These are phyloP conservation scores for Chrysoporthe deuterocubensis DNA, from an alignment of 2,329 filamentous ascomycete genomes.

Conservation along the genomic window DNA sequence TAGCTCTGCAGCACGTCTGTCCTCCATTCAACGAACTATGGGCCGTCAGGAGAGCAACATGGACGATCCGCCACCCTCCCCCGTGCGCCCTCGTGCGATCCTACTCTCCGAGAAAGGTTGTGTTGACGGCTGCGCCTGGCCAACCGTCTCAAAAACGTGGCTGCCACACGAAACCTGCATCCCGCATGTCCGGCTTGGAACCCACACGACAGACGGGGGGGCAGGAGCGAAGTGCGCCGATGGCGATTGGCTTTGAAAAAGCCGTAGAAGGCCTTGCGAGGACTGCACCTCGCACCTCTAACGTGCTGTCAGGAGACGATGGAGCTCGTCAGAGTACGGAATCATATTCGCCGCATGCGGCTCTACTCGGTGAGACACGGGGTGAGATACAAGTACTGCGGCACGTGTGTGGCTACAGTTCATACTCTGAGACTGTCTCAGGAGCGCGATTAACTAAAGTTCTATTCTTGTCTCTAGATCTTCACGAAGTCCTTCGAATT, in stretches of 20 bases:
- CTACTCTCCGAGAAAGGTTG: background rate
- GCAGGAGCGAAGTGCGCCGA: background rate
- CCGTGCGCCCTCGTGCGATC: background rate
- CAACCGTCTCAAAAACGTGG: background rate
- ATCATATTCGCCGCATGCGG: slow-evolving; percentile 1
- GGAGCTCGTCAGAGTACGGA: background rate
- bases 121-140: background rate
- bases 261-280: background rate
- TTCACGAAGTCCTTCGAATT: background rate
- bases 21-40: background rate
- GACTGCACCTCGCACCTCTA: background rate
- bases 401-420: background rate
- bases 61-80: too few species aligned
- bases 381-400: background rate
- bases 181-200: background rate
- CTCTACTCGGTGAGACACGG: background rate
- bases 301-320: background rate
- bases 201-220: background rate
- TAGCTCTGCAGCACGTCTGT: background rate
- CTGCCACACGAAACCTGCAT: background rate
- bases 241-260: background rate
- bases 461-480: background rate
- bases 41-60: background rate
- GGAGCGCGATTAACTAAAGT: background rate
- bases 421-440: background rate